Conservation (phyloP, 1,284 basidiomycete genomes). For the Porodaedalea pini region DNA sequence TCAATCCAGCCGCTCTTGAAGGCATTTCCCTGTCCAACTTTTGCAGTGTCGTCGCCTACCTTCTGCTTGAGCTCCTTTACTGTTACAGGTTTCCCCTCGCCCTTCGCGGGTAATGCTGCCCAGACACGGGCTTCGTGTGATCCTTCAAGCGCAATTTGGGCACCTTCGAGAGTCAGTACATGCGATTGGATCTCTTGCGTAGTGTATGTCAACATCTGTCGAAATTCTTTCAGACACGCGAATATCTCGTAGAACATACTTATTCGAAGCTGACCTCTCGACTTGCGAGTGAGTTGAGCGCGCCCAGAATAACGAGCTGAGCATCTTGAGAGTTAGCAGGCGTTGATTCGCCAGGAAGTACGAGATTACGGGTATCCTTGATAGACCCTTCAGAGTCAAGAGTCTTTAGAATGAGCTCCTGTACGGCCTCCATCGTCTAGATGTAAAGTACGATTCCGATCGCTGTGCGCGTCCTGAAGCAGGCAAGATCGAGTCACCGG, state of each 20-base stretch:
- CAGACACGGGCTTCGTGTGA: conserved; percentile 96
- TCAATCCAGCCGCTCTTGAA: conserved; percentile 98
- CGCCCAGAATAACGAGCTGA: conserved; percentile 81
- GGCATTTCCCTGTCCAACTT: conserved; percentile 90
- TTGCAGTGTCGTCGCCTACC: conserved; percentile 81
- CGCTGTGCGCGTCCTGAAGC: neutral
- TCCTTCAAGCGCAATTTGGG: conserved; percentile 72
- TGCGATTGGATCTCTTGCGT: conserved; percentile 76
- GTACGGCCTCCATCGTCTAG: conserved; percentile 53
- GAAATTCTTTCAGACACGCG: conserved; percentile 10
- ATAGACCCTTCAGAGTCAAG: conserved; percentile 61
- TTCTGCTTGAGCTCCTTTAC: conserved; percentile 66
- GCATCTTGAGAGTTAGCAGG: conserved; percentile 64
- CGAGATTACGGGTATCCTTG: conserved; percentile 70
- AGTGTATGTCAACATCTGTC: conserved; percentile 82
- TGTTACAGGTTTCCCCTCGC: conserved; percentile 62
- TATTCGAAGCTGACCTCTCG: conserved; percentile 67
- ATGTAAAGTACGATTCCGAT: neutral
- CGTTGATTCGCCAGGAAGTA: conserved; percentile 59
- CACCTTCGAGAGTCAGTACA: conserved; percentile 76
- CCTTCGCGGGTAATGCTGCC: conserved; percentile 73
- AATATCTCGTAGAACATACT: neutral
- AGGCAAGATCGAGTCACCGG: conserved; percentile 1
- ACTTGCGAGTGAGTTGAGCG: conserved; percentile 82
- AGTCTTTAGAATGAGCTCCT: conserved; percentile 74